Conservation (phyloP, 345 rosid species). For the Ricinus communis region DNA sequence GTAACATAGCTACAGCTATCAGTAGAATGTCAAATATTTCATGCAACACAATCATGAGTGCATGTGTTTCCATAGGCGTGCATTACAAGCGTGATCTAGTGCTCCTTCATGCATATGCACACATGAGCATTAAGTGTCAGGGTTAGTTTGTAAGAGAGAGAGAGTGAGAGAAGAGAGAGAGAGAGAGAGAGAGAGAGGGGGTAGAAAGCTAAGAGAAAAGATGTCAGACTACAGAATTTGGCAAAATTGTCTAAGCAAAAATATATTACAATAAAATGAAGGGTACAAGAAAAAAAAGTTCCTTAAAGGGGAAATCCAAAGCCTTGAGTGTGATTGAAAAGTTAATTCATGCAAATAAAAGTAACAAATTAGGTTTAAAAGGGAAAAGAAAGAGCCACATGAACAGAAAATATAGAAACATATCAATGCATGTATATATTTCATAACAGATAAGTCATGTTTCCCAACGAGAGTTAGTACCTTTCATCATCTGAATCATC, state of each 20-base stretch:
- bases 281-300: too few relatives aligned
- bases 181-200: not conserved
- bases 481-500: conserved; percentile 97
- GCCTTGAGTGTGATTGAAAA: not conserved
- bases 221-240: not conserved
- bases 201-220: not conserved
- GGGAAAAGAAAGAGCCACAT: not conserved
- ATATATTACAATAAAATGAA: not conserved
- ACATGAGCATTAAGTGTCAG: not conserved
- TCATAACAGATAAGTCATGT: not conserved
- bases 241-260: not conserved
- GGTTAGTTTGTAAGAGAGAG: too few relatives aligned
- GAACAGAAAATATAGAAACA: not conserved
- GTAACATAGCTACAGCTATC: conserved; percentile 31
- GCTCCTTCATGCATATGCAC: not conserved
- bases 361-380: not conserved
- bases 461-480: conserved; percentile 34
- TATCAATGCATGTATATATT: not conserved
- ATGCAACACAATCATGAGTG: not conserved
- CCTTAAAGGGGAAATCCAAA: not conserved
- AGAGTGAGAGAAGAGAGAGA: too few relatives aligned
- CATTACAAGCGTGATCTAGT: not conserved
- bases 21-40: conserved; percentile 14
- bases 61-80: not conserved
- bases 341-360: not conserved